Conservation (phyloP, 2,329 filamentous ascomycete genomes). For the Magnaporthales sp. region DNA sequence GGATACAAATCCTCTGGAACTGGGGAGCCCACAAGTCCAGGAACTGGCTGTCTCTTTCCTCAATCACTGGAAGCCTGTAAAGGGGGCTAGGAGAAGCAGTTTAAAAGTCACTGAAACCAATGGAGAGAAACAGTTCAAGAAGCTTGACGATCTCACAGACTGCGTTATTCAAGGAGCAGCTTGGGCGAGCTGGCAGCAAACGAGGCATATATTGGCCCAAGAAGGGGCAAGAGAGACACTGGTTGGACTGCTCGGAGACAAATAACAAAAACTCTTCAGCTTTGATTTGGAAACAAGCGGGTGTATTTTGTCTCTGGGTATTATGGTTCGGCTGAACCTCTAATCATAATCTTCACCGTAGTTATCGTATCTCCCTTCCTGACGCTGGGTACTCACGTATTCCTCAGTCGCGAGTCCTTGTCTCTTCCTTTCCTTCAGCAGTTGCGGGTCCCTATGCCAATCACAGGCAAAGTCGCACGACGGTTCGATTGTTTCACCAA, state of each 20-base stretch:
- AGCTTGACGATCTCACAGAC: conserved; percentile 76
- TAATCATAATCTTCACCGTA: conserved; percentile 37
- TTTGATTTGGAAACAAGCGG: neutral
- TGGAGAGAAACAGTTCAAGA: conserved; percentile 25
- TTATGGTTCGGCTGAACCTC: neutral
- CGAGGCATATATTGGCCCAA: conserved; percentile 28
- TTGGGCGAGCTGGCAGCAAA: conserved; percentile 68
- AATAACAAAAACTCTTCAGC: neutral
- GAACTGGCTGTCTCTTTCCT: conserved; percentile 10
- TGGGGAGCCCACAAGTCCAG: neutral
- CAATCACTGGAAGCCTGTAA: conserved; percentile 6
- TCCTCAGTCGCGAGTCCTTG: conserved; percentile 50
- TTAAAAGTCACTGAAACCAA: neutral
- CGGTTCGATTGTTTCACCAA: conserved; percentile 53
- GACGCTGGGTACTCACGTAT: conserved; percentile 54
- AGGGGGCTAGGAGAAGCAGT: conserved; percentile 7
- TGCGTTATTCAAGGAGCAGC: conserved; percentile 69
- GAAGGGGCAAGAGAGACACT: conserved; percentile 13
- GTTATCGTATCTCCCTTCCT: conserved; percentile 47
- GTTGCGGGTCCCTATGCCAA: conserved; percentile 60
- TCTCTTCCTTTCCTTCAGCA: conserved; percentile 47
- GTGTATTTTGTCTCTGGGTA: neutral
- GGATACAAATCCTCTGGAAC: neutral
- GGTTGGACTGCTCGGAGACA: neutral
- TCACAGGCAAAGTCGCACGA: conserved; percentile 70